Base-by-base conservation (phyloP, 805 yeast genomes). In the Zygoascus tannicola region DNA sequence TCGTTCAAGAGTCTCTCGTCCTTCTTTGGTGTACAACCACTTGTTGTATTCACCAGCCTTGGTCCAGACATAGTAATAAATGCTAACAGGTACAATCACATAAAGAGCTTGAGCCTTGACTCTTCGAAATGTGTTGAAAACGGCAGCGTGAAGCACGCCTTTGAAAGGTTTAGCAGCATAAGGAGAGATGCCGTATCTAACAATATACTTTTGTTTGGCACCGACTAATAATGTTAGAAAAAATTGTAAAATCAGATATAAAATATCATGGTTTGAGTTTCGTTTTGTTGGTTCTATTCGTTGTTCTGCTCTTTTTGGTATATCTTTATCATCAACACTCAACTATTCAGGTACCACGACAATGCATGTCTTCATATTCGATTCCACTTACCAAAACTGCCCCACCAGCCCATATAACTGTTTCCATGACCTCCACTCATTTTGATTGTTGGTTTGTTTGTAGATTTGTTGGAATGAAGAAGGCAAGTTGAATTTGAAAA, bases 371-470 rank as follows among this genome's bases (percentile, higher is more conserved):
- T n/a, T n/a, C n/a, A n/a, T 20, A 34, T 8, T 22, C 4, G 19
- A 22, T 23, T n/a, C n/a, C n/a, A 65, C 70, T 47, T 63, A 62
- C 94, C 95, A 63, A 87, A 68, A 71, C 73, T 67, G 63, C 97
- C 97, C 97, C 97, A 87, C 96, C 96, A 87, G 57, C 97, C 97
- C 90, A 85, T 81, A 62, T 82, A 87, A 60, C 86, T 63, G 57
- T 75, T 77, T 57, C 81, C 80, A 57, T 76, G 76, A 60, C 63
- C 81, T 61, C 81, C 85, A 63, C 76, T 83, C 86, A 81, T 81
- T 59, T 51, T 49, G n/a, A n/a, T n/a, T 38, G 41, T 32, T 5
- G 32, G 46, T 40, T 38, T 41, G 18, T 23, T 18, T 8, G 10
- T 22, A 37, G 5, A 4, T 22, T 14, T 22, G 10, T 5, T 37